Percentiles rank a stretch among this genome's conserved stretches.
phyloP scores from a whole-genome alignment of 2,329 filamentous ascomycete genomes.

The Nothomitra cinnamomea region DNA sequence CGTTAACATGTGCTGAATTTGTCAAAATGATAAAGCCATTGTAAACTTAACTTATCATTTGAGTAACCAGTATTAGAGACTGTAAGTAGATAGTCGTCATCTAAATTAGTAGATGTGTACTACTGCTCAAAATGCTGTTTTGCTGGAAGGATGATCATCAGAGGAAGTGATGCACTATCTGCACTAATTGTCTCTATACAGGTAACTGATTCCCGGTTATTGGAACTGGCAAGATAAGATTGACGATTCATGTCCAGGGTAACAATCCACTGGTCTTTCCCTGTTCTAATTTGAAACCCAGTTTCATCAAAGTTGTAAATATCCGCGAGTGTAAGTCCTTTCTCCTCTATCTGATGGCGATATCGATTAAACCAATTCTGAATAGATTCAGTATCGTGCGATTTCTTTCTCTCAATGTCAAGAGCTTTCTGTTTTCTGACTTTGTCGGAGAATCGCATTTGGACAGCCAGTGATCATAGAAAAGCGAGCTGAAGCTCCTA shows the following conservation, averaged over 20 bases:
- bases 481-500: not conserved
- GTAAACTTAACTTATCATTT: not conserved
- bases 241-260: not conserved
- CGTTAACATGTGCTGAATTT: not conserved
- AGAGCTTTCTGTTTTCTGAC: not conserved
- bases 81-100: not conserved
- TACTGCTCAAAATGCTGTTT: not conserved
- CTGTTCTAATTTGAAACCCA: not conserved
- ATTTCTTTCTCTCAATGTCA: not conserved
- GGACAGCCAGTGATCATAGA: not conserved
- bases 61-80: too few species aligned
- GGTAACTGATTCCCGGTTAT: not conserved
- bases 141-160: not conserved
- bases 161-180: not conserved
- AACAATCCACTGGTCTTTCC: not conserved
- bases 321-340: not conserved
- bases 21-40: not conserved
- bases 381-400: not conserved
- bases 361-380: not conserved
- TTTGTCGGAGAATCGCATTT: not conserved
- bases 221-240: not conserved
- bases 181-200: not conserved
- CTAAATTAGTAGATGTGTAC: not conserved
- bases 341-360: not conserved
- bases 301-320: not conserved